Evolutionary conservation across 2,329 filamentous ascomycete species (phyloP).

Genomic region (Fusarium camptoceras): DNA sequence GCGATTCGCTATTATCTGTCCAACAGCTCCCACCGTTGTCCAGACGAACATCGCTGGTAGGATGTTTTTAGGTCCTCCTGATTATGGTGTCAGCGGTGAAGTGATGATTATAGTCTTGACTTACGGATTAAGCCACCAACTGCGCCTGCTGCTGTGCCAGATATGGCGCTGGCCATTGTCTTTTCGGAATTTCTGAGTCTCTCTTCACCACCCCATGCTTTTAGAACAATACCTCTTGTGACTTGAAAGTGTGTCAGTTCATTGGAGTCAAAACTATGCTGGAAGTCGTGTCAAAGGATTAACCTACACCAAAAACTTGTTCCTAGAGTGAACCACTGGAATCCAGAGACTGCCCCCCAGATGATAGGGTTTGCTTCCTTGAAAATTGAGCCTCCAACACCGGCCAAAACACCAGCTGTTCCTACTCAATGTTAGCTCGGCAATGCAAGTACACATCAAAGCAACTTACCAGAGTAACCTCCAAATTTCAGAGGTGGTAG

Average conservation of each 20-base stretch:
- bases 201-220: conserved; percentile 63
- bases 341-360: conserved; percentile 77
- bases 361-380: conserved; percentile 74
- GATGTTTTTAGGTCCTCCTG: conserved; percentile 66
- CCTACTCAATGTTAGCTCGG: conserved; percentile 57
- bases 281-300: background rate
- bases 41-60: conserved; percentile 64
- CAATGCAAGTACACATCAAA: background rate
- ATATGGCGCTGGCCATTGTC: conserved; percentile 74
- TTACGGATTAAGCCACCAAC: conserved; percentile 67
- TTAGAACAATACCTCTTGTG: conserved; percentile 60
- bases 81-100: conserved; percentile 29
- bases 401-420: conserved; percentile 70
- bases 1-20: conserved; percentile 54
- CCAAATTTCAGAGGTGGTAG: conserved; percentile 69
- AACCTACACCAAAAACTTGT: conserved; percentile 79
- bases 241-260: conserved; percentile 52
- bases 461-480: conserved; percentile 63
- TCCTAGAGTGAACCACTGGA: conserved; percentile 85
- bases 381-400: conserved; percentile 78
- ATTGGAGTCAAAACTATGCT: background rate
- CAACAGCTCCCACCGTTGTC: conserved; percentile 56
- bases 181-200: conserved; percentile 69
- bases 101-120: conserved; percentile 40
- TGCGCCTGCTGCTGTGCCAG: conserved; percentile 76